A percentile compares a stretch with the other conserved stretches of the same genome.
These are phyloP conservation scores for Clavariopsis aquatica DNA, from an alignment of 495 filamentous ascomycete genomes.

Conservation along the genomic window DNA sequence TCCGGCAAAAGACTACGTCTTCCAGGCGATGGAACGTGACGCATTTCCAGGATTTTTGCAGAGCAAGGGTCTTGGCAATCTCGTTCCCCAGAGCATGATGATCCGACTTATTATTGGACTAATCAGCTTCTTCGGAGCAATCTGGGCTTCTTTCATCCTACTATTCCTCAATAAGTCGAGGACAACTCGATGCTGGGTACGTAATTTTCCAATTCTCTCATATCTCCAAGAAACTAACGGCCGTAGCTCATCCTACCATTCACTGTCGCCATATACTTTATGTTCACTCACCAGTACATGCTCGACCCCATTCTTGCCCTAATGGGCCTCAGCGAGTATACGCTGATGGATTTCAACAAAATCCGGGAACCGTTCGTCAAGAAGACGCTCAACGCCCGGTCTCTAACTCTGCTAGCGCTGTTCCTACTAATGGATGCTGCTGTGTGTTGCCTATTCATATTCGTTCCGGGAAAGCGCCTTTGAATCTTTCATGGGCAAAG, in stretches of 20 bases:
- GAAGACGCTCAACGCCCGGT: constrained; percentile 76
- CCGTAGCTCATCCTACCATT: constrained; percentile 87
- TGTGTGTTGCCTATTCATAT: constrained; percentile 79
- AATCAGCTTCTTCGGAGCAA: constrained; percentile 80
- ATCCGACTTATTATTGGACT: constrained; percentile 83
- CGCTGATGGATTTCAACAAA: constrained; percentile 81
- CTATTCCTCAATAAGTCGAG: constrained; percentile 84
- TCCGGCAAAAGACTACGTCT: constrained; percentile 96
- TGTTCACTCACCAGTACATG: constrained; percentile 89
- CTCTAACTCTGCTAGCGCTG: constrained; percentile 70
- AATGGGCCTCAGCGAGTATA: constrained; percentile 90
- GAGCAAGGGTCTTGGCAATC: constrained; percentile 90
- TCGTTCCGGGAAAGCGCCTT: constrained; percentile 87
- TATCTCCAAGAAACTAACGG: constrained; percentile 32
- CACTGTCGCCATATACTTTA: constrained; percentile 81
- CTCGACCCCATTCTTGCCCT: constrained; percentile 90
- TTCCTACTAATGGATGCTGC: constrained; percentile 74
- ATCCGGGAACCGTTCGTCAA: constrained; percentile 89
- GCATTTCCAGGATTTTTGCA: constrained; percentile 95
- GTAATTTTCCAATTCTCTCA: constrained; percentile 37
- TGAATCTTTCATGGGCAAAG: constrained; percentile 42
- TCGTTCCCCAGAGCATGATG: constrained; percentile 84
- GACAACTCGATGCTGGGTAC: constrained; percentile 77
- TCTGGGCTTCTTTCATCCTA: constrained; percentile 90
- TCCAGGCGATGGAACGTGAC: constrained; percentile 98